Evolutionary conservation across 192 early-diverging fungal species (phyloP).

Genomic region (Backusella westeae): DNA sequence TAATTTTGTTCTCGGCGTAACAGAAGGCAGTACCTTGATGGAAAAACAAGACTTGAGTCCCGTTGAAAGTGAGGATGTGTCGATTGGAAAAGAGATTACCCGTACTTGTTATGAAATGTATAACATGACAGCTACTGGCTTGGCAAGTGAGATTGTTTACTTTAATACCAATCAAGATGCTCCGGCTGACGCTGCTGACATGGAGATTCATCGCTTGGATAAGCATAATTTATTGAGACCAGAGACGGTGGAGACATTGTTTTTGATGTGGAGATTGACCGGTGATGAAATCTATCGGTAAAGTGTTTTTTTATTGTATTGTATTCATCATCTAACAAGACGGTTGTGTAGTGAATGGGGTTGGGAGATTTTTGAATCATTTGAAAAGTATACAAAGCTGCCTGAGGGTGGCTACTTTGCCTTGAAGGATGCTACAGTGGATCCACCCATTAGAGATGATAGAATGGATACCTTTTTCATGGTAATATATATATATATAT

Average conservation of each 20-base stretch:
- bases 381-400: slow-evolving; percentile 77
- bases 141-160: slow-evolving; percentile 86
- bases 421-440: slow-evolving; percentile 56
- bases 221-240: slow-evolving; percentile 82
- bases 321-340: background rate
- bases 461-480: slow-evolving; percentile 86
- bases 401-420: slow-evolving; percentile 58
- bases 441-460: slow-evolving; percentile 48
- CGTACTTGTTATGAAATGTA: slow-evolving; percentile 82
- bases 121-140: slow-evolving; percentile 68
- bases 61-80: slow-evolving; percentile 59
- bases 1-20: slow-evolving; percentile 74
- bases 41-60: slow-evolving; percentile 38
- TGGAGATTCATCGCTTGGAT: slow-evolving; percentile 62
- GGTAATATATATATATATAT: slow-evolving; percentile 17
- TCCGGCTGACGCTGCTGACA: slow-evolving; percentile 50
- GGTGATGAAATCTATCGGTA: slow-evolving; percentile 81
- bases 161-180: slow-evolving; percentile 43
- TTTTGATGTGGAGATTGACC: slow-evolving; percentile 83
- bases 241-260: slow-evolving; percentile 88
- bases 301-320: slow-evolving; percentile 11
- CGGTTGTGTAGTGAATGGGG: slow-evolving; percentile 60
- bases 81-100: slow-evolving; percentile 75
- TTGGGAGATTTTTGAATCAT: slow-evolving; percentile 84
- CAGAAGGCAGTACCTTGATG: slow-evolving; percentile 50